phyloP scores from a whole-genome alignment of 371 early-diverging fungal genomes.

The Mucor plumbeus region DNA sequence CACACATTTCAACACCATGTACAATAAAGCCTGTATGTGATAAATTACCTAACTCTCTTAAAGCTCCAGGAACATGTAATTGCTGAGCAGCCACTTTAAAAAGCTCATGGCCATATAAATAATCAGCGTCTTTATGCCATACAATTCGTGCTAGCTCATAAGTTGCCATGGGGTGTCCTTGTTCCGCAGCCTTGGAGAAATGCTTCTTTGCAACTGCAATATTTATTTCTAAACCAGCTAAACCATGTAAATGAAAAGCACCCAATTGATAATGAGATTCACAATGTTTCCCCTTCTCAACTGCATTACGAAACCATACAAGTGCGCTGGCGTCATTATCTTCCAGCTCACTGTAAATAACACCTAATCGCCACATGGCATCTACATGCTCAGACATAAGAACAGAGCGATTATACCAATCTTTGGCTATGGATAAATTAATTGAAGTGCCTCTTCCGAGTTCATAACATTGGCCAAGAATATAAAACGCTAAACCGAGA shows the following conservation, averaged over 20 bases:
- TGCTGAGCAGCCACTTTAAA: conserved; percentile 21
- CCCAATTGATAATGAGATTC: conserved; percentile 46
- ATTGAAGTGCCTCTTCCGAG: conserved; percentile 17
- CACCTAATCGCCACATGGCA: conserved; percentile 35
- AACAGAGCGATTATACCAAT: conserved; percentile 19
- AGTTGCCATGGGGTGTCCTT: conserved; percentile 37
- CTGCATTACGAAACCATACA: conserved; percentile 41
- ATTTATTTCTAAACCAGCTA: conserved; percentile 33
- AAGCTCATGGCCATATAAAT: conserved; percentile 23
- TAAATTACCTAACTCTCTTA: conserved; percentile 28
- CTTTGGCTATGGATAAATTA: conserved; percentile 12
- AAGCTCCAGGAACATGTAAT: conserved; percentile 22
- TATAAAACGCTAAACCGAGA: conserved; percentile 23
- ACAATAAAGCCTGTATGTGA: conserved; percentile 25
- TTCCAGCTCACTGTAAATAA: conserved; percentile 23
- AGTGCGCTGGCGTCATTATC: conserved; percentile 26
- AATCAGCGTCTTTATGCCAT: conserved; percentile 30
- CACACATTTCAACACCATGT: conserved; percentile 16
- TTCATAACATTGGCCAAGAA: conserved; percentile 33
- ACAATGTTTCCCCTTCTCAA: conserved; percentile 28
- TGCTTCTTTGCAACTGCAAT: conserved; percentile 35
- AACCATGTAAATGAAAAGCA: conserved; percentile 35
- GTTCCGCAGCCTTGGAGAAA: conserved; percentile 35
- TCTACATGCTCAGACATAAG: conserved; percentile 18
- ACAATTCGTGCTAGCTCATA: conserved; percentile 35